Percentiles rank a stretch among this genome's conserved stretches.
Conservation (phyloP, 2,329 filamentous ascomycete genomes). For the Xylariaceae sp. region DNA sequence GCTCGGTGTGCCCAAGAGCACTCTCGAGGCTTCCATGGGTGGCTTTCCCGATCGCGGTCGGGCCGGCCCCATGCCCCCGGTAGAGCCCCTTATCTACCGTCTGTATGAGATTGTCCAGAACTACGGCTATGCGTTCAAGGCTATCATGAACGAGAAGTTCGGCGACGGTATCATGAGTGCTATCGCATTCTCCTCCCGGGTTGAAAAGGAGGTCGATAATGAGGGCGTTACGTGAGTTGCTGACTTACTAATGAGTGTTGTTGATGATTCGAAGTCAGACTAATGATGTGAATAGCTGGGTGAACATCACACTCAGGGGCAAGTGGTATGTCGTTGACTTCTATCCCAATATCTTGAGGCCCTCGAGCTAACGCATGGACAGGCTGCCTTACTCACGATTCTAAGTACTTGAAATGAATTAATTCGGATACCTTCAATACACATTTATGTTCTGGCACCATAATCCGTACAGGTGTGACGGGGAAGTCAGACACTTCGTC, state of each 20-base stretch:
- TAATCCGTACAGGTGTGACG: too few relatives aligned
- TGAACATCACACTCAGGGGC: conserved; percentile 32
- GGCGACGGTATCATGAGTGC: conserved; percentile 96
- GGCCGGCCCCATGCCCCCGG: conserved; percentile 75
- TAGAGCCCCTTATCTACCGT: conserved; percentile 82
- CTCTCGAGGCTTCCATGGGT: conserved; percentile 57
- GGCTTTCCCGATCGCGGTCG: conserved; percentile 78
- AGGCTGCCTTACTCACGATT: conserved; percentile 32
- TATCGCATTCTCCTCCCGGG: conserved; percentile 82
- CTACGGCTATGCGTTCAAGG: conserved; percentile 95
- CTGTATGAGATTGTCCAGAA: conserved; percentile 95
- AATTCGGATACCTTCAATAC: too few relatives aligned
- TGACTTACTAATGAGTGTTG: background rate
- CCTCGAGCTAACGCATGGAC: conserved; percentile 11
- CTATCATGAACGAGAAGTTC: conserved; percentile 91
- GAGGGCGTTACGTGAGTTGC: conserved; percentile 55
- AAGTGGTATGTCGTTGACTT: conserved; percentile 29
- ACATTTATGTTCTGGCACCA: too few relatives aligned
- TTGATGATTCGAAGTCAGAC: background rate
- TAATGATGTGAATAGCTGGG: conserved; percentile 25
- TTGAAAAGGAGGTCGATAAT: conserved; percentile 89
- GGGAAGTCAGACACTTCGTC: background rate
- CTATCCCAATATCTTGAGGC: background rate
- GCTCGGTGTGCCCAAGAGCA: conserved; percentile 53
- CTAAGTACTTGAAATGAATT: conserved; percentile 7